These are phyloP conservation scores for Globisporangium cylindrosporum DNA, from an alignment of 352 stramenopile genomes.

Conservation along the genomic window DNA sequence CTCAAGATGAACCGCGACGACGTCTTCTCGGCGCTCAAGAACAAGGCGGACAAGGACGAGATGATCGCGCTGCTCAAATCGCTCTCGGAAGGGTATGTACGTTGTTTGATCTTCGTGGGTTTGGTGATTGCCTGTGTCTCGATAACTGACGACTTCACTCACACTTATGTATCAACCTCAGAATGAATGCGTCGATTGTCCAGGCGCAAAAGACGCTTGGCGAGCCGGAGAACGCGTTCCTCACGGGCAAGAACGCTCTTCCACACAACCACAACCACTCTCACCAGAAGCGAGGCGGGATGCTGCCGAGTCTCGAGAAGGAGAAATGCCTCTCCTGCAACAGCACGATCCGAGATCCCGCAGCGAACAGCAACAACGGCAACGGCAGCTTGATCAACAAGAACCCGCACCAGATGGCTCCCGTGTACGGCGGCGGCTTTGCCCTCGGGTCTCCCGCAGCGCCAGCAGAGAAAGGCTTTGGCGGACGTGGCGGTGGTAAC, in stretches of 20 bases:
- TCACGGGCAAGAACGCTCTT: conserved; percentile 65
- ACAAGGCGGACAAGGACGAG: conserved; percentile 85
- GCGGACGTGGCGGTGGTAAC: conserved; percentile 11
- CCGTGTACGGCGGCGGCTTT: conserved; percentile 72
- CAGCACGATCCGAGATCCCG: conserved; percentile 51
- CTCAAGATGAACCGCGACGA: conserved; percentile 90
- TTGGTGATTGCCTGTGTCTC: neutral
- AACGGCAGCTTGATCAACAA: conserved; percentile 44
- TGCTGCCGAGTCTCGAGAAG: conserved; percentile 73
- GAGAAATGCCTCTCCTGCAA: conserved; percentile 82
- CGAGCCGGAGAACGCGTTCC: conserved; percentile 67
- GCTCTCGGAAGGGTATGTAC: conserved; percentile 51
- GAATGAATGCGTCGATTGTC: conserved; percentile 79
- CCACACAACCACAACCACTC: conserved; percentile 2
- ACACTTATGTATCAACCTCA: conserved; percentile 13
- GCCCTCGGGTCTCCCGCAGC: conserved; percentile 33
- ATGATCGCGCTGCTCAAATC: conserved; percentile 76
- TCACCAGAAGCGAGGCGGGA: conserved; percentile 44
- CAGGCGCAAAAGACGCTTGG: conserved; percentile 59
- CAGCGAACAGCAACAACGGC: conserved; percentile 6
- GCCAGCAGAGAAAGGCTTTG: conserved; percentile 37
- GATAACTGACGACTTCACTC: neutral
- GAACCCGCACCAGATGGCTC: conserved; percentile 60
- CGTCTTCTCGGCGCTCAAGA: conserved; percentile 79
- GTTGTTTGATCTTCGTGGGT: neutral